Evolutionary conservation across 805 yeast species (phyloP), one percentile per base, ranked within the genome.

Genomic region (Cyberlindnera veronae): DNA sequence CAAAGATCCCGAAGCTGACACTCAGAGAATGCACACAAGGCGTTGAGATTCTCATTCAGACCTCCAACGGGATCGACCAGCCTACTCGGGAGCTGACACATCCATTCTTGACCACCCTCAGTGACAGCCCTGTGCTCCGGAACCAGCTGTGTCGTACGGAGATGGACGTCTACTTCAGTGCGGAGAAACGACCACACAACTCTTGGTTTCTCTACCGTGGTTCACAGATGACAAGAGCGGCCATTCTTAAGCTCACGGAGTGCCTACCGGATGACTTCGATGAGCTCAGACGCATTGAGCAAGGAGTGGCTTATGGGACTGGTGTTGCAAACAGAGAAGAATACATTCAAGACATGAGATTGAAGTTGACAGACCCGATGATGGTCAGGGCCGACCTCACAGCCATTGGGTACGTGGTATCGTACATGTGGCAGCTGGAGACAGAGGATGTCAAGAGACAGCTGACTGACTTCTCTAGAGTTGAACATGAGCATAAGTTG

Each of bases 181-280:
- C 34, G 3, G 38, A 39, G 6, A 39, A 39, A n/a, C 42, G 42
- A 20, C 42, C 42, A 13, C 23, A 34, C 16, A 39, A 39, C 35
- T 39, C 42, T n/a, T 39, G 38, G 38, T 34, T 39, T 24, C 23
- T 39, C 13, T 39, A 39, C 10, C 42, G 42, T 29, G 38, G 38
- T 6, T 19, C 42, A 17, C 42, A 39, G 29, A 39, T 39, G 42
- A 29, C 21, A 6, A 30, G 42, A 16, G 42, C 37, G 5, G 13
- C 38, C 2, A 39, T 39, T 4, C 17, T 34, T 3, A 33, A 35
- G 20, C 14, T 39, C 3, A 39, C 42, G 1, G 37, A 29, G 18
- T 16, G 33, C 14, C 35, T 39, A 11, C 38, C 42, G 6, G 28
- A 39, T 20, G 35, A 39, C 21, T n/a, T 23, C 4, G 29, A 14